These are phyloP conservation scores for Nidula niveotomentosa DNA, from an alignment of 1,284 basidiomycete species.

Conservation along the genomic window DNA sequence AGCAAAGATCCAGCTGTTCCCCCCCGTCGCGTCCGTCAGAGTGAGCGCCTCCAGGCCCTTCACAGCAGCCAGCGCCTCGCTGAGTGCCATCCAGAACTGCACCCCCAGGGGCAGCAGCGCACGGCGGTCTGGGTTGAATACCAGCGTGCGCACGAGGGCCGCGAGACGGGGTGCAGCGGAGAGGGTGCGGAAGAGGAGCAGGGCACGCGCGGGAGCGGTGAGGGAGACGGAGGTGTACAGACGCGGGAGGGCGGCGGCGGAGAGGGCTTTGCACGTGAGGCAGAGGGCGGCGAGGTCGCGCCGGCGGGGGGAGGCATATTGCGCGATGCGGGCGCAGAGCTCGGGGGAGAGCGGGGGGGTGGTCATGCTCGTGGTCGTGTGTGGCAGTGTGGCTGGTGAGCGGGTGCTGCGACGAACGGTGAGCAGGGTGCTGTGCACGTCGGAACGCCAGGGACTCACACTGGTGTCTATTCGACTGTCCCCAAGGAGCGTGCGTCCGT, in stretches of 20 bases:
- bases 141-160: constrained; percentile 22
- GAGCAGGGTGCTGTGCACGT: no score
- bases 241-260: constrained; percentile 23
- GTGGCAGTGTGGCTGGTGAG: no score
- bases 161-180: constrained; percentile 17
- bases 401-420: no score
- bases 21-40: constrained; percentile 22
- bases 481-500: no score
- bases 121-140: constrained; percentile 18
- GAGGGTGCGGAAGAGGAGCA: constrained; percentile 20
- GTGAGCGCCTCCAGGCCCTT: constrained; percentile 23
- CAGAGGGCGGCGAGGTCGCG: constrained; percentile 22
- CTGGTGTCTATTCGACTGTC: no score
- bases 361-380: background rate
- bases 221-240: constrained; percentile 24
- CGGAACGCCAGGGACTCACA: no score
- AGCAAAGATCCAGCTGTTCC: constrained; percentile 29
- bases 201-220: constrained; percentile 15
- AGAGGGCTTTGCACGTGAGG: constrained; percentile 28
- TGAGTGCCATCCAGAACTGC: constrained; percentile 24
- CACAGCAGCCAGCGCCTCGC: constrained; percentile 19
- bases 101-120: constrained; percentile 11
- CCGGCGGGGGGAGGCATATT: constrained; percentile 8
- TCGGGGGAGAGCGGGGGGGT: constrained; percentile 22
- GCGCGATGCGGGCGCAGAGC: constrained; percentile 25